Base-by-base conservation (phyloP, 2,329 filamentous ascomycete species). In the Hymenoscyphus fructigenus region DNA sequence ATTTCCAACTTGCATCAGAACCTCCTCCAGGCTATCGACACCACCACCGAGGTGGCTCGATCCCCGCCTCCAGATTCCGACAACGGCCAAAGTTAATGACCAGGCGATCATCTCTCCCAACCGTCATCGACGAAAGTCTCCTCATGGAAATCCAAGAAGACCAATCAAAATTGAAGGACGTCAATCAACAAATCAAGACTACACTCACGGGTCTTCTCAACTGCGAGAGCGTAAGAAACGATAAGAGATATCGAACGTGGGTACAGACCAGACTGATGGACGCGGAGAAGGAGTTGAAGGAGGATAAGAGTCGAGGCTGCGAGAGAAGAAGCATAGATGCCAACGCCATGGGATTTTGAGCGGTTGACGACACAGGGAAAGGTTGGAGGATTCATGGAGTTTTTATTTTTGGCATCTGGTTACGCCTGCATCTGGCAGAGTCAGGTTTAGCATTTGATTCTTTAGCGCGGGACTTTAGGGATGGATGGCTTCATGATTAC, bases 151-250 rank as follows among this genome's bases (percentile, higher is more conserved):
- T 76, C 34, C 64, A 70, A 32, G 67, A 70, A n/a, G 72, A 74
- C 9, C 71, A 75, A 60, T 56, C 59, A 7, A 79, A 79, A 66
- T 73, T 83, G n/a, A 78, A 77, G 65, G 75, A 81, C 53, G 78
- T 84, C 73, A 84, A 83, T 67, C 77, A 81, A 60, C 80, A 83
- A 67, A 84, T 84, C 74, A 84, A 85, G 69, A 78, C 77, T 23
- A 83, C 81, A 10, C 76, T 85, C 58, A 85, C 82, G 12, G 82
- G 84, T 65, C 75, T 85, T 1, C 74, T 85, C 62, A 85, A 85
- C 67, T 83, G 81, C 57, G 80, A 82, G 17, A 78, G 78, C 50
- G 82, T 84, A 3, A 78, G 78, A 50, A 71, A 75, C 10, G 82
- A 85, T 72, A 72, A 75, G 1, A 78, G 78, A 65, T 79, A 79